Evolutionary conservation across 306 rosid species (phyloP).

Genomic region (Inga laurina): DNA sequence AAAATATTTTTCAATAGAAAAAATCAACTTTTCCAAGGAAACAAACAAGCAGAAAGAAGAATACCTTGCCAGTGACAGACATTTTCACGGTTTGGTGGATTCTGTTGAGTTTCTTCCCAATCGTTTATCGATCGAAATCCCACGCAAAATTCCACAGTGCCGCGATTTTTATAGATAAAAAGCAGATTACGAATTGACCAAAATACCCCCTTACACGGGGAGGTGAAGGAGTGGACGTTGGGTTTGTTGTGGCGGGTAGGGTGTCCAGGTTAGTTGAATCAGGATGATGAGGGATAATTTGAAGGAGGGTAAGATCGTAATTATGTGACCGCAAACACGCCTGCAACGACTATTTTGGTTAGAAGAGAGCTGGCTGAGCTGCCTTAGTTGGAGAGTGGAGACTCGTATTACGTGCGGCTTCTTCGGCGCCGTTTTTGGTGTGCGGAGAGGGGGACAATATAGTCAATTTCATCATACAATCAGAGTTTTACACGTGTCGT

Average conservation of each 20-base stretch:
- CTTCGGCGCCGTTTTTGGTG: neutral
- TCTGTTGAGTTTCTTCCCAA: neutral
- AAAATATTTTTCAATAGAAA: neutral
- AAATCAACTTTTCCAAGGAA: neutral
- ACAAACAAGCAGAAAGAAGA: neutral
- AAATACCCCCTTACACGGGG: neutral
- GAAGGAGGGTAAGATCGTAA: neutral
- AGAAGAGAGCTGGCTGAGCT: neutral
- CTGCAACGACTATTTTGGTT: neutral
- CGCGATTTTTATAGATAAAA: neutral
- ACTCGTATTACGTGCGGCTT: neutral
- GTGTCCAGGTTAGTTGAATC: neutral
- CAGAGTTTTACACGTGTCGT: neutral
- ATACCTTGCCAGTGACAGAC: slow-evolving; percentile 34
- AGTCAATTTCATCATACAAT: neutral
- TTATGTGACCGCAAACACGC: neutral
- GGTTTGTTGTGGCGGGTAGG: neutral
- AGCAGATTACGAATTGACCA: neutral
- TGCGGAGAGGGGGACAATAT: too few relatives aligned
- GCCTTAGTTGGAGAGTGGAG: neutral
- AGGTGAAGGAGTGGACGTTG: too few relatives aligned
- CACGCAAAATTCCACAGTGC: neutral
- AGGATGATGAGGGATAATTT: neutral
- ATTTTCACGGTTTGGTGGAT: slow-evolving; percentile 1
- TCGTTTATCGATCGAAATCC: neutral